Evolutionary conservation across 2,329 filamentous ascomycete species (phyloP), one percentile per base, ranked within the genome.

Genomic region (Nemania sp.): DNA sequence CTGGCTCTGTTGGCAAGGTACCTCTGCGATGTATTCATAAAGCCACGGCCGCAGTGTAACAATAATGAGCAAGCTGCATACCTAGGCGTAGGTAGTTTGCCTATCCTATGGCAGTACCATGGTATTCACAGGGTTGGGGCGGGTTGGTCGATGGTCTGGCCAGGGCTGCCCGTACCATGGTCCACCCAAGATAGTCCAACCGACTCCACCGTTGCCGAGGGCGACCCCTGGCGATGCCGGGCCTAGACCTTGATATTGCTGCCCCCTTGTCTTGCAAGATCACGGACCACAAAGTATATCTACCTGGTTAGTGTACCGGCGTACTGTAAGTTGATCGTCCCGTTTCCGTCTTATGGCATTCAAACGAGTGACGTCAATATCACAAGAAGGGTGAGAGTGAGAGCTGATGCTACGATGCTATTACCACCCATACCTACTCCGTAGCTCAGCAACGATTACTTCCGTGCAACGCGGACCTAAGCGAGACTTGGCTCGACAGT

Each of bases 161-260:
- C 59, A 35, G n/a, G 38, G 11, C 35, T 1, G 26, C 15, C 41
- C 45, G 62, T 49, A 49, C 57, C 35, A 43, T 43, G 57, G 57
- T 38, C 38, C 47, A 55, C 43, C 38, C 41, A 24, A 43, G 38
- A 47, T 29, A 24, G 54, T 66, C 64, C 43, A 64, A 43, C 38
- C 29, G 45, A 52, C 65, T 64, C 67, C 64, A 69, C 69, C 52
- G 20, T 18, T 55, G 62, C 54, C 52, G 59, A 69, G 53, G 29
- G 52, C 47, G 58, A 62, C 47, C 63, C 65, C 57, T 67, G 63
- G 32, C 51, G 47, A 22, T 27, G 45, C 32, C 45, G 60, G 68
- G 70, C 47, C 70, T 72, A 72, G 70, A 70, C 68, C 64, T 22
- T 66, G 26, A 56, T 55, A 24, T 53, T 60, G 22, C 49, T 60